Percentiles rank a stretch among this genome's conserved stretches.
Conservation (phyloP, 176 grass and related monocot species). For the Bromus sterilis region DNA sequence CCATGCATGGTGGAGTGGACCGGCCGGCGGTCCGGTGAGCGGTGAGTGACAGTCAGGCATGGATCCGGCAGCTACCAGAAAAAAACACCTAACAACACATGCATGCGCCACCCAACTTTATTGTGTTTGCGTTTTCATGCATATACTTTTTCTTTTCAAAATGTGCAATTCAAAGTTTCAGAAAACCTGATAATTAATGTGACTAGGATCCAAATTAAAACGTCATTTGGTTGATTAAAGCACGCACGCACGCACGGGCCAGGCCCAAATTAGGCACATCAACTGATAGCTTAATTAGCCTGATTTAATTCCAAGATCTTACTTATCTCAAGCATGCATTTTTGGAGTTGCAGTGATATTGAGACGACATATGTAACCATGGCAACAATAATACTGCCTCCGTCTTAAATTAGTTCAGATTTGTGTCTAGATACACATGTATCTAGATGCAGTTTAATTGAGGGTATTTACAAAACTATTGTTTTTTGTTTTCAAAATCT, state of each 20-base stretch:
- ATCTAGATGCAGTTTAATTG: too few species aligned
- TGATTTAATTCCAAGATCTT: too few species aligned
- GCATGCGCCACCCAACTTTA: neutral
- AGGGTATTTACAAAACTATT: too few species aligned
- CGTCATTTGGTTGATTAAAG: too few species aligned
- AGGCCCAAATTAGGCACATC: neutral
- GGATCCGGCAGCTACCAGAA: neutral
- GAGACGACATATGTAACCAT: too few species aligned
- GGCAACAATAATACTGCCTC: too few species aligned
- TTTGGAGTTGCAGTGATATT: too few species aligned
- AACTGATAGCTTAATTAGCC: neutral
- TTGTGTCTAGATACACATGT: too few species aligned
- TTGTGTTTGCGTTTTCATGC: neutral
- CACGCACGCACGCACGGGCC: neutral
- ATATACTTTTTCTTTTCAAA: too few species aligned
- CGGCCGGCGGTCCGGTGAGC: too few species aligned
- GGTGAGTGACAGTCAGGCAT: neutral
- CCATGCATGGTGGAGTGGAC: neutral
- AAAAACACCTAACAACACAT: neutral
- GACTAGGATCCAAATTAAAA: neutral
- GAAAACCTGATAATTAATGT: neutral
- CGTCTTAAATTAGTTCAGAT: too few species aligned
- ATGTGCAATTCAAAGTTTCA: neutral
- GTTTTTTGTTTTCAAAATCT: neutral
- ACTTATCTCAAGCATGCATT: too few species aligned